Percentiles rank a stretch among this genome's conserved stretches.
Evolutionary conservation across 768 basidiomycete genomes (phyloP).

Genomic region (Suillus tomentosus): DNA sequence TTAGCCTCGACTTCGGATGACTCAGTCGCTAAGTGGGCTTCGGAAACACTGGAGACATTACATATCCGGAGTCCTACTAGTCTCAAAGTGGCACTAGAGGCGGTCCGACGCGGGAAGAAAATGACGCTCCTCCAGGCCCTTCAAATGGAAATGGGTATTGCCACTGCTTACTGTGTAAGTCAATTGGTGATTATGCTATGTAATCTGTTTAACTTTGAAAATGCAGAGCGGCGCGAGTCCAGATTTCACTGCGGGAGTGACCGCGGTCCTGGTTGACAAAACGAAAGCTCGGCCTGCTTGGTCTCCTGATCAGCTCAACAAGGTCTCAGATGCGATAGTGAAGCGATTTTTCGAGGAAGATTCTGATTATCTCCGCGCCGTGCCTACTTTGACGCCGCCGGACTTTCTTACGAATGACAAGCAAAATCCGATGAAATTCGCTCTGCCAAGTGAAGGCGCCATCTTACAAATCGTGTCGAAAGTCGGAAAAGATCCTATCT

Average conservation of each 20-base stretch:
- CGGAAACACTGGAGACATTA: slow-evolving; percentile 61
- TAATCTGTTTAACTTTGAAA: slow-evolving; percentile 15
- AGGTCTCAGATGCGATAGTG: slow-evolving; percentile 61
- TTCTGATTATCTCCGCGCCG: slow-evolving; percentile 48
- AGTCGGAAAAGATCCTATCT: slow-evolving; percentile 43
- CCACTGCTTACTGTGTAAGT: slow-evolving; percentile 88
- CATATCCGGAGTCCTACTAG: slow-evolving; percentile 86
- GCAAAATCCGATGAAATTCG: slow-evolving; percentile 40
- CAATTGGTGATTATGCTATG: slow-evolving; percentile 11
- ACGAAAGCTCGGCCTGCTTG: slow-evolving; percentile 61
- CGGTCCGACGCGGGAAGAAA: slow-evolving; percentile 69
- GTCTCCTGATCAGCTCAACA: slow-evolving; percentile 64
- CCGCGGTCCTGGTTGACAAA: slow-evolving; percentile 60
- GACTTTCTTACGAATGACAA: slow-evolving; percentile 31
- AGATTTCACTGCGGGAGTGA: slow-evolving; percentile 86
- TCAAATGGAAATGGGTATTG: slow-evolving; percentile 86
- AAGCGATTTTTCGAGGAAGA: slow-evolving; percentile 65
- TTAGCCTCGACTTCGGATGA: slow-evolving; percentile 42
- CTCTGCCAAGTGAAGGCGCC: slow-evolving; percentile 78
- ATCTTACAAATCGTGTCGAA: slow-evolving; percentile 60
- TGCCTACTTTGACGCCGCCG: slow-evolving; percentile 47
- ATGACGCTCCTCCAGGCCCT: slow-evolving; percentile 67
- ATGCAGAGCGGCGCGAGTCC: slow-evolving; percentile 69
- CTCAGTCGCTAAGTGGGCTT: slow-evolving; percentile 72
- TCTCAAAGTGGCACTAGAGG: slow-evolving; percentile 83